These are phyloP conservation scores for Rhizopogon sp. DNA, from an alignment of 768 basidiomycete genomes.

Conservation along the genomic window DNA sequence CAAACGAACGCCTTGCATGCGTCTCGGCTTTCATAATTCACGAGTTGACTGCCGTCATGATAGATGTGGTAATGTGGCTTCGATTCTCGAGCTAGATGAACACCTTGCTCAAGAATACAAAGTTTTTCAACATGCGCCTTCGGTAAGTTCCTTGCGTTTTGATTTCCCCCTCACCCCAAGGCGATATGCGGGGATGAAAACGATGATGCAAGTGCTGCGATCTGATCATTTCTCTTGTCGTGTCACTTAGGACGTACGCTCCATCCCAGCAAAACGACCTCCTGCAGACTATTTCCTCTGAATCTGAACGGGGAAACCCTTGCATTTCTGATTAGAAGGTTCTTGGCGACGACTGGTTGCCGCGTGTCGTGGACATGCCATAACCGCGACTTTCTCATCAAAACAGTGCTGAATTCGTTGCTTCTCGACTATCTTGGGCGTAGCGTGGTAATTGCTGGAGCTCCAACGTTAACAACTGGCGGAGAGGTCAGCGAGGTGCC, in stretches of 20 bases:
- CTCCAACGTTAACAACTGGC: neutral
- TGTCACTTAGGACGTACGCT: conserved; percentile 61
- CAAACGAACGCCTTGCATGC: conserved; percentile 8
- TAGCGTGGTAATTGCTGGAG: neutral
- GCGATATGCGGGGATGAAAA: conserved; percentile 7
- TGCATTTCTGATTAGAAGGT: conserved; percentile 13
- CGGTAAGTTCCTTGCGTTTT: conserved; percentile 44
- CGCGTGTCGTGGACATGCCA: conserved; percentile 25
- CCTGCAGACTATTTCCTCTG: conserved; percentile 86
- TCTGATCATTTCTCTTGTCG: neutral
- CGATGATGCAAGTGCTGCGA: conserved; percentile 2
- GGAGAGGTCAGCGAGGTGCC: neutral
- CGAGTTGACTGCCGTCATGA: conserved; percentile 20
- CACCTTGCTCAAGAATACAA: conserved; percentile 92
- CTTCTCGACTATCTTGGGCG: neutral
- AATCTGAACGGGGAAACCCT: conserved; percentile 7
- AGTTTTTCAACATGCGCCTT: conserved; percentile 86
- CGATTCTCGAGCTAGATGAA: conserved; percentile 92
- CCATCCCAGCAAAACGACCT: conserved; percentile 78
- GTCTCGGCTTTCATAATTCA: conserved; percentile 10
- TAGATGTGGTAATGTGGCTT: conserved; percentile 95
- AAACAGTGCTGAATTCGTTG: neutral
- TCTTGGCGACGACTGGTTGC: conserved; percentile 1
- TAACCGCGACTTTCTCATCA: conserved; percentile 3
- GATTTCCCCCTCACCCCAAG: conserved; percentile 1